Conservation (phyloP, 306 rosid species). For the Ormosia emarginata region DNA sequence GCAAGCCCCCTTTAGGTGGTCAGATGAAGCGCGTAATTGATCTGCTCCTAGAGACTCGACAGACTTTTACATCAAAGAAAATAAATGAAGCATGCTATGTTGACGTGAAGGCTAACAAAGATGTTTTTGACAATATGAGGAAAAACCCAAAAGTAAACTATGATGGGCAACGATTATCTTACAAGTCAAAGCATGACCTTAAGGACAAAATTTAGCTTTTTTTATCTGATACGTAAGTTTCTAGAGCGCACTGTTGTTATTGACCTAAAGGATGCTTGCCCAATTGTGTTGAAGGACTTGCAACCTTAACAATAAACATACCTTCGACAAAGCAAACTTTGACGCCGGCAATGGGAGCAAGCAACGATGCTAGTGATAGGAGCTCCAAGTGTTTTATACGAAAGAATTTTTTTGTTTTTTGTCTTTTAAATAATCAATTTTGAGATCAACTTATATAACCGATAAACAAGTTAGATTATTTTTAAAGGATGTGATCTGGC, state of each 20-base stretch:
- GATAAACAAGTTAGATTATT: too few relatives aligned
- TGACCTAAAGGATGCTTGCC: slow-evolving; percentile 40
- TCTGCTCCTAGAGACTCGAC: slow-evolving; percentile 78
- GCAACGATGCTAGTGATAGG: too few relatives aligned
- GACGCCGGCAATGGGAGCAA: too few relatives aligned
- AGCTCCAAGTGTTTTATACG: too few relatives aligned
- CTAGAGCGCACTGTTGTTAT: slow-evolving; percentile 91
- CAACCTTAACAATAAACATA: slow-evolving; percentile 31
- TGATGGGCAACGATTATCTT: slow-evolving; percentile 83
- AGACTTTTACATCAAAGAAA: slow-evolving; percentile 72
- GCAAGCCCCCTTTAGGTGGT: slow-evolving; percentile 80
- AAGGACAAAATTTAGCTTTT: slow-evolving; percentile 74
- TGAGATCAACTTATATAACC: too few relatives aligned
- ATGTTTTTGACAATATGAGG: slow-evolving; percentile 84
- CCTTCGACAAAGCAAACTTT: too few relatives aligned
- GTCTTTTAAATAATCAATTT: too few relatives aligned
- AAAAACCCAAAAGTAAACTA: slow-evolving; percentile 80
- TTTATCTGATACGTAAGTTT: slow-evolving; percentile 65
- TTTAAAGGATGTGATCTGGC: too few relatives aligned
- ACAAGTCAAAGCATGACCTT: slow-evolving; percentile 90
- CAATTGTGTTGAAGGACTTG: slow-evolving; percentile 63
- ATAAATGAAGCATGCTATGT: slow-evolving; percentile 84
- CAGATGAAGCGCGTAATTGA: slow-evolving; percentile 90
- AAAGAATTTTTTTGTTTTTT: too few relatives aligned
- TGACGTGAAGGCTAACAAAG: slow-evolving; percentile 75